phyloP scores from a whole-genome alignment of 1,284 basidiomycete species.

The Microbotryum scabiosae region DNA sequence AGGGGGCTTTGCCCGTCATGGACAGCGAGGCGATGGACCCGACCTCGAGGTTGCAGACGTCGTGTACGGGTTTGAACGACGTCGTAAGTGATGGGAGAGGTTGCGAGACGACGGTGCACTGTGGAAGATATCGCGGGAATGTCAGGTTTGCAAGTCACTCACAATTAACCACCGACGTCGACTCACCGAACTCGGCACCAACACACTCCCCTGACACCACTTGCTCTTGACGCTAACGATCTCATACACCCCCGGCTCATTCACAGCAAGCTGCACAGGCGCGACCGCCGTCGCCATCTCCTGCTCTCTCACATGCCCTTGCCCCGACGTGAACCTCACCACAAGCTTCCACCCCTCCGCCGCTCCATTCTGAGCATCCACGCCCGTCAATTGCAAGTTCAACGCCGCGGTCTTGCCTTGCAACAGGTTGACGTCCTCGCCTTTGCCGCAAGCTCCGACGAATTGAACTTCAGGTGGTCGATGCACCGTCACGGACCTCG shows the following conservation, averaged over 20 bases:
- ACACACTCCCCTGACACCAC: slow-evolving; percentile 66
- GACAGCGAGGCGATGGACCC: slow-evolving; percentile 81
- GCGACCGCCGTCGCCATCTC: slow-evolving; percentile 48
- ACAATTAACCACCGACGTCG: slow-evolving; percentile 45
- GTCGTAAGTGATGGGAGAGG: slow-evolving; percentile 47
- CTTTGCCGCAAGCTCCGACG: slow-evolving; percentile 53
- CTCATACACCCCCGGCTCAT: slow-evolving; percentile 72
- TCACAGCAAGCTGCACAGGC: slow-evolving; percentile 49
- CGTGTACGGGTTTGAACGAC: slow-evolving; percentile 81
- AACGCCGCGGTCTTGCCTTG: slow-evolving; percentile 57
- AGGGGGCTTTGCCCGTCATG: slow-evolving; percentile 81
- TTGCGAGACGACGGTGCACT: slow-evolving; percentile 33
- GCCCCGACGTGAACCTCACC: slow-evolving; percentile 48
- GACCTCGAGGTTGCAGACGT: slow-evolving; percentile 75
- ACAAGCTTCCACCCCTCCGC: slow-evolving; percentile 53
- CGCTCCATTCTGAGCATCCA: slow-evolving; percentile 46
- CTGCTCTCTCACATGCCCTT: slow-evolving; percentile 48
- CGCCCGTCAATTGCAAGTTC: slow-evolving; percentile 29
- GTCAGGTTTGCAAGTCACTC: neutral
- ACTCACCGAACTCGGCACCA: slow-evolving; percentile 57
- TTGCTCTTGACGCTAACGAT: slow-evolving; percentile 64
- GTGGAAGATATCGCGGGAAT: slow-evolving; percentile 52
- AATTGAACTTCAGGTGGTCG: slow-evolving; percentile 68
- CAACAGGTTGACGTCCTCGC: slow-evolving; percentile 62
- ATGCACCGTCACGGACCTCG: slow-evolving; percentile 62